Evolutionary conservation across 2,329 filamentous ascomycete genomes (phyloP), one percentile per base, ranked within the genome.

Genomic region (Penicillium nordicum): DNA sequence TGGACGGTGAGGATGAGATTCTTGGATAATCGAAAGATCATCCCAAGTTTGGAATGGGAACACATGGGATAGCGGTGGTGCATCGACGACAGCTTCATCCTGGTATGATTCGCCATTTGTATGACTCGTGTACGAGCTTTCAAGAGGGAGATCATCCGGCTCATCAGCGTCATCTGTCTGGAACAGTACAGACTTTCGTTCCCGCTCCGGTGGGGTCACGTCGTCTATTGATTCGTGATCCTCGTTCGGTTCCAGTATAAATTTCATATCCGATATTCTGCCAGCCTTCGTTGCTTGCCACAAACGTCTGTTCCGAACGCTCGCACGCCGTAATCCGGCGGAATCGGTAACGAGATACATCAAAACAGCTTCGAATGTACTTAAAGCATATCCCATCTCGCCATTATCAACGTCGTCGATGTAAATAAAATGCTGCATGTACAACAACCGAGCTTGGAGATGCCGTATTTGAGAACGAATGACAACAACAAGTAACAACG

Each of bases 381-480:
- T 97, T 49, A 99, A 75, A 0, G 93, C 92, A 73, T 99, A 99
- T 9, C 94, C 94, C 80, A 95, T 88, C 75, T 99, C 94, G 47
- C 94, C 94, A 59, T 87, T 95, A 63, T 99, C 94, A 9, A 99
- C 92, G 74, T 99, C 94, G 66, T 97, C 94, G 49, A 96, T 92
- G 74, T 96, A 99, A 63, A 97, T 94, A 69, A 97, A 99, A 68
- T 96, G 91, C 42, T 93, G 89, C 82, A 97, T 96, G 71, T 97
- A 99, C n/a, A 89, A 81, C 45, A 99, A 78, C 21, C 93, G 84
- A 3, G 94, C 92, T 66, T 96, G 90, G 9, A 99, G 79, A 73
- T 97, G 88, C 57, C 89, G 86, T 27, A 96, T 86, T 58, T 94
- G 89, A 11, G 93, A 90, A 60, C 93, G 84, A 58, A 99, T 97